A percentile compares a stretch with the other conserved stretches of the same genome.
Evolutionary conservation across 2,329 filamentous ascomycete genomes (phyloP).

Genomic region (Teratosphaeriaceae sp.): DNA sequence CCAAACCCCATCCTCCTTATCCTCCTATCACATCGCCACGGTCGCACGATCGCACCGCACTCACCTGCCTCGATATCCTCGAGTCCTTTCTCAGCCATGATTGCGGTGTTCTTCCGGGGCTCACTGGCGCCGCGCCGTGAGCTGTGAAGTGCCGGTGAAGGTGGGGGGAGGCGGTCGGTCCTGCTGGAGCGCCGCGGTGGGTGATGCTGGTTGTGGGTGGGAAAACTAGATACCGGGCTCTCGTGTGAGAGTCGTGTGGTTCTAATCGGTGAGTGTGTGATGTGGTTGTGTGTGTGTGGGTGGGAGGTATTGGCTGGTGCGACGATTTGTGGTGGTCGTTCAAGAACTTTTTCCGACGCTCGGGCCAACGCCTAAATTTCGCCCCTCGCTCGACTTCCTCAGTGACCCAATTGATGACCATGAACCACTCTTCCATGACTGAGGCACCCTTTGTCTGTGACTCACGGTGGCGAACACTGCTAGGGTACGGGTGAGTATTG

Average conservation of each 20-base stretch:
- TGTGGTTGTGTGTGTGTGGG: conserved; percentile 18
- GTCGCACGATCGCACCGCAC: conserved; percentile 38
- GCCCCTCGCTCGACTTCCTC: too few species aligned
- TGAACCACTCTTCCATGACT: too few species aligned
- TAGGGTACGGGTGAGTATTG: too few species aligned
- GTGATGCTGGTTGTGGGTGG: conserved; percentile 21
- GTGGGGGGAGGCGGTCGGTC: conserved; percentile 33
- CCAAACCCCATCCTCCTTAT: background rate
- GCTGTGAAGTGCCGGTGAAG: conserved; percentile 39
- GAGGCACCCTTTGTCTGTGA: too few species aligned
- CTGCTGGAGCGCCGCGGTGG: conserved; percentile 34
- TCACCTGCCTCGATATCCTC: conserved; percentile 94
- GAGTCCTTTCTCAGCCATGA: conserved; percentile 98
- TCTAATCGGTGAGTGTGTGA: conserved; percentile 28
- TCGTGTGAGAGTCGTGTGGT: conserved; percentile 39
- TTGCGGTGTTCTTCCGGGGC: conserved; percentile 54
- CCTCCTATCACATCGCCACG: background rate
- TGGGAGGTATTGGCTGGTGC: conserved; percentile 19
- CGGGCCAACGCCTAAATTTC: too few species aligned
- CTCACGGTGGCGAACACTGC: conserved; percentile 4
- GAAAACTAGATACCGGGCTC: conserved; percentile 43
- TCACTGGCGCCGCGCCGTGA: conserved; percentile 73
- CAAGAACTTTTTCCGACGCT: conserved; percentile 7
- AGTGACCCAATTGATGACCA: background rate
- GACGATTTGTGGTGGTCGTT: background rate